Percentiles rank a stretch among this genome's conserved stretches.
phyloP scores from a whole-genome alignment of 306 rosid genomes.

The Casuarina equisetifolia region DNA sequence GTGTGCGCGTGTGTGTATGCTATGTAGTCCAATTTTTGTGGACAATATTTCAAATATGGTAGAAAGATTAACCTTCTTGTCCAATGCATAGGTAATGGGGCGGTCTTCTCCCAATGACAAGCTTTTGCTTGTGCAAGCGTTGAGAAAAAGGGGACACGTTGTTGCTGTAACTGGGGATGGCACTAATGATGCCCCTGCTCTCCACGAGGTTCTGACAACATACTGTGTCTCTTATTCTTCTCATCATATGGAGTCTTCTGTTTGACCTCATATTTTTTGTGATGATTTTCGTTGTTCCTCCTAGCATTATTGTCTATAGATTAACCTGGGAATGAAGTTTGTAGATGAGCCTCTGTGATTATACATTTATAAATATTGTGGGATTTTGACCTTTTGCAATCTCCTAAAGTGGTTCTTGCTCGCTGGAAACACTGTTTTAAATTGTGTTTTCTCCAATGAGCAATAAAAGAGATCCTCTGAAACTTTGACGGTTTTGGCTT shows the following conservation, averaged over 20 bases:
- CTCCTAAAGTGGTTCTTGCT: background rate
- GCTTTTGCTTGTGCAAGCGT: conserved; percentile 90
- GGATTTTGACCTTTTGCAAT: background rate
- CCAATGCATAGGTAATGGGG: conserved; percentile 74
- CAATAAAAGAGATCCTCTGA: background rate
- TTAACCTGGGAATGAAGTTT: background rate
- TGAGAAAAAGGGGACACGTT: conserved; percentile 70
- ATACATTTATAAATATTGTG: background rate
- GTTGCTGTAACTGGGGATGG: conserved; percentile 98
- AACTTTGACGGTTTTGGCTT: background rate
- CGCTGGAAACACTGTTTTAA: background rate
- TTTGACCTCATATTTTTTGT: conserved; percentile 1
- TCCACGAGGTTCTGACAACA: conserved; percentile 64
- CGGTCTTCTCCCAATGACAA: conserved; percentile 90
- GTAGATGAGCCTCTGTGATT: background rate
- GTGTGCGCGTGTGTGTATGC: background rate
- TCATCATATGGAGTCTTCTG: background rate
- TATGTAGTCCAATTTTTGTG: background rate
- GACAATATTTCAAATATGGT: background rate
- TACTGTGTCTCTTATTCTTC: conserved; percentile 11
- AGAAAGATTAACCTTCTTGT: conserved; percentile 16
- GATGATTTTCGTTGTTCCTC: background rate
- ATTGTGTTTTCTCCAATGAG: background rate
- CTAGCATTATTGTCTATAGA: background rate
- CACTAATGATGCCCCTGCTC: conserved; percentile 92